phyloP scores from a whole-genome alignment of 2,329 filamentous ascomycete species.

The Stagonosporopsis chrysanthemi region DNA sequence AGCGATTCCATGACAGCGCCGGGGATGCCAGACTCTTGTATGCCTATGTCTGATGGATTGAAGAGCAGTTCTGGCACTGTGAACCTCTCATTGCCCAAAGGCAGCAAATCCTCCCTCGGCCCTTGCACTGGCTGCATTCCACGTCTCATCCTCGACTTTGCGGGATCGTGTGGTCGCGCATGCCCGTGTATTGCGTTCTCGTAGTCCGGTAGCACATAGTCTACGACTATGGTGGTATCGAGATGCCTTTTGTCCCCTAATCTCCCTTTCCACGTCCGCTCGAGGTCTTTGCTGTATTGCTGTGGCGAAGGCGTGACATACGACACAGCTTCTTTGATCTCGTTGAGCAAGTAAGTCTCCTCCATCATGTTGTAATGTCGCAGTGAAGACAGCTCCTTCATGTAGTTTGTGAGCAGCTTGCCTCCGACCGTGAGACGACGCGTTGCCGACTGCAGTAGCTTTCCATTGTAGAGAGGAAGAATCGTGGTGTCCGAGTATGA shows the following conservation, averaged over 20 bases:
- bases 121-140: conserved; percentile 57
- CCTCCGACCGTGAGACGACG: conserved; percentile 89
- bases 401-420: conserved; percentile 90
- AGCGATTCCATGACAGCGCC: conserved; percentile 85
- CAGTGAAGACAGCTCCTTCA: conserved; percentile 87
- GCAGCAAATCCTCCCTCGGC: conserved; percentile 77
- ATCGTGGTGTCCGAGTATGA: conserved; percentile 94
- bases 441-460: conserved; percentile 79
- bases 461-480: conserved; percentile 82
- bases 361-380: conserved; percentile 96
- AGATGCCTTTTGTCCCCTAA: conserved; percentile 65
- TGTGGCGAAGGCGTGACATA: conserved; percentile 74
- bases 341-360: conserved; percentile 90
- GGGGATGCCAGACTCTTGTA: conserved; percentile 81
- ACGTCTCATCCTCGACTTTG: conserved; percentile 61
- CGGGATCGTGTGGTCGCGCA: conserved; percentile 78
- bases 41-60: conserved; percentile 82
- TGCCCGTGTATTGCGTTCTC: conserved; percentile 70
- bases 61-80: conserved; percentile 89
- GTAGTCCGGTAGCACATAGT: conserved; percentile 91
- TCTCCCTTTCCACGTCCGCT: conserved; percentile 76
- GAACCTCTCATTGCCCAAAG: conserved; percentile 91
- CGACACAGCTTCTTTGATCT: conserved; percentile 91
- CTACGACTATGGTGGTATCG: conserved; percentile 71
- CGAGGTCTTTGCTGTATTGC: conserved; percentile 75